phyloP scores from a whole-genome alignment of 2,329 filamentous ascomycete genomes.

The Apiospora malaysiana region DNA sequence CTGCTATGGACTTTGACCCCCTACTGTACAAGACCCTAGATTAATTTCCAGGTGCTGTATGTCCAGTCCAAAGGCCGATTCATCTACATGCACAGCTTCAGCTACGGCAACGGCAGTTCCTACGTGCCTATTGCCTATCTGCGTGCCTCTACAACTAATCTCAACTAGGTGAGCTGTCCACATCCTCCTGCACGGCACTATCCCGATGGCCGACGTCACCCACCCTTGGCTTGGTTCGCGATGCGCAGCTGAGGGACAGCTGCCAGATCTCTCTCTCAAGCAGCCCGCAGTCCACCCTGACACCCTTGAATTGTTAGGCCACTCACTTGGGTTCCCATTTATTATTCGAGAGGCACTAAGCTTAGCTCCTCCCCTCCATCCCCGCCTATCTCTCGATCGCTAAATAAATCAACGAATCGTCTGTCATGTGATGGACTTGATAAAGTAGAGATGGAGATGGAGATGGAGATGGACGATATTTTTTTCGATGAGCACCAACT shows the following conservation, averaged over 20 bases:
- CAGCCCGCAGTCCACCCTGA: too few relatives aligned
- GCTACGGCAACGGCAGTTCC: neutral
- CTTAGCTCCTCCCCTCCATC: neutral
- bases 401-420: neutral
- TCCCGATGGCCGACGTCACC: neutral
- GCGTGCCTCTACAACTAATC: neutral
- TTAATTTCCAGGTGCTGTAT: neutral
- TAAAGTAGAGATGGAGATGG: neutral
- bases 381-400: neutral
- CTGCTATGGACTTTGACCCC: neutral
- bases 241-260: neutral
- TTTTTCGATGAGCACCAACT: neutral
- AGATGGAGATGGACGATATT: neutral
- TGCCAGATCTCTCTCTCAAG: neutral
- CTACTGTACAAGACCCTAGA: neutral
- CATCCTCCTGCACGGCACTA: neutral
- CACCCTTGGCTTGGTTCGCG: neutral
- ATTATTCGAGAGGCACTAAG: neutral
- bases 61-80: neutral
- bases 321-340: neutral
- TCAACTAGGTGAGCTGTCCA: conserved; percentile 11
- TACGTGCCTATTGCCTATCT: neutral
- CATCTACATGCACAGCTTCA: too few relatives aligned
- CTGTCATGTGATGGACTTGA: conserved; percentile 2
- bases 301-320: neutral